Conservation (phyloP, 2,329 filamentous ascomycete genomes). For the Cercospora canescens region DNA sequence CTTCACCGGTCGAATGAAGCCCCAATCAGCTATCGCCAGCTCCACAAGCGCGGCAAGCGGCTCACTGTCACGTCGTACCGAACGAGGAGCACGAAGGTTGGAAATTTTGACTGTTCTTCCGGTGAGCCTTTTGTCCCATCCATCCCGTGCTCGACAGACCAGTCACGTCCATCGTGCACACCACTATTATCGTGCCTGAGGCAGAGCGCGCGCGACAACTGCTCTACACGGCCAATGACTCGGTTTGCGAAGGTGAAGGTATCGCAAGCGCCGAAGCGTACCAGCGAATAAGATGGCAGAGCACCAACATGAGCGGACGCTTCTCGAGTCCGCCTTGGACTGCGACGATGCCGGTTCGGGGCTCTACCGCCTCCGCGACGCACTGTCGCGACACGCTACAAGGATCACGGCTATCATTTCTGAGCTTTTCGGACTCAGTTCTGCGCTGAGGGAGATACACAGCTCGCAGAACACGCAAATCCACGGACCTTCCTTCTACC, state of each 20-base stretch:
- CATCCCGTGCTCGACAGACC: constrained; percentile 23
- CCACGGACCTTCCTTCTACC: constrained; percentile 40
- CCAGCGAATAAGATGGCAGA: constrained; percentile 21
- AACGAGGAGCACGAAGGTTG: constrained; percentile 6
- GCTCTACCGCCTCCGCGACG: constrained; percentile 51
- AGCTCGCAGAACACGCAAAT: constrained; percentile 43
- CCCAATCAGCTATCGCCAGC: constrained; percentile 7
- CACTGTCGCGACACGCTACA: constrained; percentile 52
- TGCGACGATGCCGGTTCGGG: constrained; percentile 22
- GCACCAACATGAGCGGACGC: constrained; percentile 12
- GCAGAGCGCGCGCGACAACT: neutral
- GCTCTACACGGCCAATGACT: constrained; percentile 1
- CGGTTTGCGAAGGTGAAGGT: neutral
- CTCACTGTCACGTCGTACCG: constrained; percentile 12
- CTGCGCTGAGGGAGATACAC: constrained; percentile 51
- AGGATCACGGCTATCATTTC: constrained; percentile 57
- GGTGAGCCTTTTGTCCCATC: neutral
- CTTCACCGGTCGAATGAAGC: constrained; percentile 10
- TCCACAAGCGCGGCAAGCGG: constrained; percentile 11
- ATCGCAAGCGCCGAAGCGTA: constrained; percentile 14
- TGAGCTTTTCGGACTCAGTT: constrained; percentile 56
- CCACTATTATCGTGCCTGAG: constrained; percentile 5
- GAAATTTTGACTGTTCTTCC: neutral
- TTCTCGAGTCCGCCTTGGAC: constrained; percentile 18
- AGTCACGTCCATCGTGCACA: constrained; percentile 7